Evolutionary conservation across 768 basidiomycete genomes (phyloP).

Genomic region (Lactarius hengduanensis): DNA sequence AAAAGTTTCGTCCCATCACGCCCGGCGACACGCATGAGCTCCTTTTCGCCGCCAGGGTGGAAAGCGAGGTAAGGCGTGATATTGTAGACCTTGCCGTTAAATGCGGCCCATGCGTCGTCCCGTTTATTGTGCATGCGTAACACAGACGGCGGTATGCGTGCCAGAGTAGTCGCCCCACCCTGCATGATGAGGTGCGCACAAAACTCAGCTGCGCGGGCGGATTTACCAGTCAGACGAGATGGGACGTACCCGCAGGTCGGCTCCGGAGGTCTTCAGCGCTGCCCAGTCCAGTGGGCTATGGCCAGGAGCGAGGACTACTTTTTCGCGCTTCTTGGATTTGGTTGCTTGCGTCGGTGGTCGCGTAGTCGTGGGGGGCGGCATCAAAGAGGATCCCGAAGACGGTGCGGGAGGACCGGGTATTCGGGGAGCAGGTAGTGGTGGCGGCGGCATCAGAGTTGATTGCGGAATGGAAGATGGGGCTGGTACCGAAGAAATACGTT

Average conservation of each 20-base stretch:
- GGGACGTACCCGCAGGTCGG: conserved; percentile 66
- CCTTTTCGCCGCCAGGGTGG: conserved; percentile 93
- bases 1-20: conserved; percentile 94
- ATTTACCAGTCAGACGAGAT: background rate
- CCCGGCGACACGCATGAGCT: conserved; percentile 93
- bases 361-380: conserved; percentile 62
- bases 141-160: conserved; percentile 72
- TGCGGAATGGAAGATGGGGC: conserved; percentile 31
- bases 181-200: conserved; percentile 21
- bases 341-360: conserved; percentile 49
- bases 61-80: conserved; percentile 88
- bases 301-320: conserved; percentile 89
- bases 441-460: conserved; percentile 37
- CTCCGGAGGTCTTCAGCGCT: conserved; percentile 74
- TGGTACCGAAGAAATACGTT: conserved; percentile 45
- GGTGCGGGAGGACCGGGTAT: conserved; percentile 32
- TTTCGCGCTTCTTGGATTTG: conserved; percentile 57
- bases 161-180: conserved; percentile 62
- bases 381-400: conserved; percentile 43
- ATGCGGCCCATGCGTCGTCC: conserved; percentile 90
- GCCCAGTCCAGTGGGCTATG: conserved; percentile 95
- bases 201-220: conserved; percentile 8
- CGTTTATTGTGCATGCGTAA: conserved; percentile 78
- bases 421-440: conserved; percentile 38
- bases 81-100: conserved; percentile 95